Percentiles rank a stretch among this genome's conserved stretches.
phyloP scores from a whole-genome alignment of 345 rosid genomes.

The Rubroshorea leprosula region DNA sequence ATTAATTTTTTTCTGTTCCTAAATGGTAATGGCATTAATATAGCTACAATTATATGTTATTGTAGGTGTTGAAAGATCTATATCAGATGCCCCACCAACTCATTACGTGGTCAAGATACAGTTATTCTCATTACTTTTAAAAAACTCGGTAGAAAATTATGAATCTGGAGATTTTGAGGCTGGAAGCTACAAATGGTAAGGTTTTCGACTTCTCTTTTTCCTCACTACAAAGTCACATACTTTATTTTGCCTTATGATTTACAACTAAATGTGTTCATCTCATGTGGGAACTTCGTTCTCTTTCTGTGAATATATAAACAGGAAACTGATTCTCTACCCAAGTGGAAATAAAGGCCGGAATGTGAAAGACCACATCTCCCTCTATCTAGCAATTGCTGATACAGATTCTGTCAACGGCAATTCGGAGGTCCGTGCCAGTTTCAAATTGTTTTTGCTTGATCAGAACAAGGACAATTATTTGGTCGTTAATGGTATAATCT shows the following conservation, averaged over 20 bases:
- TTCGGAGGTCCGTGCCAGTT: constrained; percentile 43
- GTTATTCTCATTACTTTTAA: too few species aligned
- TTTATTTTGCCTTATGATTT: neutral
- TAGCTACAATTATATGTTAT: too few species aligned
- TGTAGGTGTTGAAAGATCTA: too few species aligned
- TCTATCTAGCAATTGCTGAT: constrained; percentile 44
- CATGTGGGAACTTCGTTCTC: neutral
- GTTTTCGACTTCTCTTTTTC: neutral
- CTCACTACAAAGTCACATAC: too few species aligned
- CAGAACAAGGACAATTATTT: constrained; percentile 27
- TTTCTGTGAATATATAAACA: constrained; percentile 16
- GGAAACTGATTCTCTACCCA: constrained; percentile 59
- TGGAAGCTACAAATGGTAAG: constrained; percentile 70
- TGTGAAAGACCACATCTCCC: constrained; percentile 45
- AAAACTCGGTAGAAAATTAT: too few species aligned
- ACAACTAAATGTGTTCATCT: too few species aligned
- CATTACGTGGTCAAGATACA: too few species aligned
- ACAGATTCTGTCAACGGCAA: constrained; percentile 29
- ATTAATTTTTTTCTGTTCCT: too few species aligned
- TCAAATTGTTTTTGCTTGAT: too few species aligned
- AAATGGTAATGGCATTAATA: too few species aligned
- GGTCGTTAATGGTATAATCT: constrained; percentile 29
- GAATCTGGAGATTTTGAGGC: too few species aligned
- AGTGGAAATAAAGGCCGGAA: constrained; percentile 60
- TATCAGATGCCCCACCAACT: too few species aligned